phyloP scores from a whole-genome alignment of 495 filamentous ascomycete species.

The Hypomontagnella monticulosa region DNA sequence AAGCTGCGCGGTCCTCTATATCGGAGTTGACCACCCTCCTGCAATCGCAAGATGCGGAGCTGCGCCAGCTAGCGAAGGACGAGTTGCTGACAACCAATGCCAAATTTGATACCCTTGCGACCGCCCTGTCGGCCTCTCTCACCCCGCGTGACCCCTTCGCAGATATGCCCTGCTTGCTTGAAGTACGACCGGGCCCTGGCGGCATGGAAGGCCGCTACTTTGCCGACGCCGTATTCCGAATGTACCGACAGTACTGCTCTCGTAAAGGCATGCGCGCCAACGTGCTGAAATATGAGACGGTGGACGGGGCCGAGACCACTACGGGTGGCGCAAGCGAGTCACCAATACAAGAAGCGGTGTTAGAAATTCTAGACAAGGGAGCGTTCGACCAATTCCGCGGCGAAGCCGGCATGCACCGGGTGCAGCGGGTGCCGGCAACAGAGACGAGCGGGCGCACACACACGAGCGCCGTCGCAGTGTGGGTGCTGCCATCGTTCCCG shows the following conservation, averaged over 20 bases:
- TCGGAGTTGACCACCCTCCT: conserved; percentile 62
- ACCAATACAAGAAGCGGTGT: conserved; percentile 80
- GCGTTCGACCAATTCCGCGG: conserved; percentile 82
- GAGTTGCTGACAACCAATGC: conserved; percentile 74
- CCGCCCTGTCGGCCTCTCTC: conserved; percentile 74
- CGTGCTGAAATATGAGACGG: conserved; percentile 62
- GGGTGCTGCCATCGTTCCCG: conserved; percentile 90
- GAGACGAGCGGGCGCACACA: conserved; percentile 91
- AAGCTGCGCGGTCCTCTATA: conserved; percentile 65
- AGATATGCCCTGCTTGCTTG: conserved; percentile 88
- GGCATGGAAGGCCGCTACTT: conserved; percentile 92
- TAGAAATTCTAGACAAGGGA: conserved; percentile 80
- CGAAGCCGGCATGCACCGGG: conserved; percentile 93
- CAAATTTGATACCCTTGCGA: conserved; percentile 67
- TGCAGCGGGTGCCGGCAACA: conserved; percentile 91
- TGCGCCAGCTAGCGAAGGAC: conserved; percentile 75
- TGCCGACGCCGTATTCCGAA: conserved; percentile 82
- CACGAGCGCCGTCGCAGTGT: conserved; percentile 89
- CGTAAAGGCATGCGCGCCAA: conserved; percentile 59
- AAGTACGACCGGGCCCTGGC: conserved; percentile 93
- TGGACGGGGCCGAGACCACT: conserved; percentile 65
- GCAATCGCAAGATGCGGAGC: conserved; percentile 59
- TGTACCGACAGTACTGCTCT: conserved; percentile 86
- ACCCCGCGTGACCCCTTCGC: conserved; percentile 93
- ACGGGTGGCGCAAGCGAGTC: conserved; percentile 66